A percentile compares a stretch with the other conserved stretches of the same genome.
Conservation (phyloP, 192 early-diverging fungal species). For the Jimgerdemannia lactiflua region DNA sequence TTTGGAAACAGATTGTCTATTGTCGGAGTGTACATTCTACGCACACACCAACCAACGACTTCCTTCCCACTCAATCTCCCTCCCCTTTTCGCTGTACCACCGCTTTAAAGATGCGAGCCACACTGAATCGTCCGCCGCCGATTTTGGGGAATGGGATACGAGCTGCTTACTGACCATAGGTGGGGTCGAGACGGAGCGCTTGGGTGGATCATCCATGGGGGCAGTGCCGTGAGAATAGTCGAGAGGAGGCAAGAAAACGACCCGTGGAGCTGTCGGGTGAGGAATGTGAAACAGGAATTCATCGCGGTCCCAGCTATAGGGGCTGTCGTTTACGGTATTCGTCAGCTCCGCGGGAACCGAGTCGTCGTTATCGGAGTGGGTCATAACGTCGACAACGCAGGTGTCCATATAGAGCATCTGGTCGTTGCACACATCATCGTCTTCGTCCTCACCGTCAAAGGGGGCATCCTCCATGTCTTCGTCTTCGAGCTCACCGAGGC, state of each 20-base stretch:
- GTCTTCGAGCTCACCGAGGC: not conserved
- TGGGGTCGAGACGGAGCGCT: not conserved
- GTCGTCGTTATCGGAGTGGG: too few relatives aligned
- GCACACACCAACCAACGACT: not conserved
- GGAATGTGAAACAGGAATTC: not conserved
- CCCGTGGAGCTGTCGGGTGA: not conserved
- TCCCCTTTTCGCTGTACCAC: too few relatives aligned
- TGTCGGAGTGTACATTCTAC: too few relatives aligned
- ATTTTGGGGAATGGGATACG: not conserved
- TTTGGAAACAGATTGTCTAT: too few relatives aligned
- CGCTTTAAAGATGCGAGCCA: too few relatives aligned
- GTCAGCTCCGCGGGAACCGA: too few relatives aligned
- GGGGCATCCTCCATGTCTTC: not conserved
- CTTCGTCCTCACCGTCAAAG: not conserved
- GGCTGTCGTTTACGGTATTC: too few relatives aligned
- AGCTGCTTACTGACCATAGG: not conserved
- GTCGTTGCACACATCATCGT: not conserved
- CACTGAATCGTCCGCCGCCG: too few relatives aligned
- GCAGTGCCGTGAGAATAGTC: not conserved
- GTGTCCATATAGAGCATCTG: not conserved
- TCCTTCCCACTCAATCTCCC: not conserved
- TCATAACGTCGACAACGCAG: too few relatives aligned
- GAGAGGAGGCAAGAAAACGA: not conserved
- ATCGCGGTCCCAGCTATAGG: not conserved
- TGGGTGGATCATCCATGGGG: not conserved